Evolutionary conservation across 257 asterid species (phyloP).

Genomic region (Striga asiatica): DNA sequence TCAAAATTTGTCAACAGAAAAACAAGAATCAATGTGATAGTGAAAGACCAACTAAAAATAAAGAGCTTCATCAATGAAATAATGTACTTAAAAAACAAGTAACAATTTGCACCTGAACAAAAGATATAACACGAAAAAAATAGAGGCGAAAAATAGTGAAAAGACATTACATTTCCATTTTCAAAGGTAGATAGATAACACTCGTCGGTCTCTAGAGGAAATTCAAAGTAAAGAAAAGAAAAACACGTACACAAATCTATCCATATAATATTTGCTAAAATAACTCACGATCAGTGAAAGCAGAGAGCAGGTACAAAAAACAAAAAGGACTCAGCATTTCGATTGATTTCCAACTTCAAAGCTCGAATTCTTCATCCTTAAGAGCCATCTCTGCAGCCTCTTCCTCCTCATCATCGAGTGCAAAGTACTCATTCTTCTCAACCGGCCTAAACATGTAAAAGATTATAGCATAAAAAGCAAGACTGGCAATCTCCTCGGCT

Average conservation of each 20-base stretch:
- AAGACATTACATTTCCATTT: conserved; percentile 16
- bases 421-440: conserved; percentile 83
- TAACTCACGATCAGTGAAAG: conserved; percentile 26
- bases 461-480: conserved; percentile 67
- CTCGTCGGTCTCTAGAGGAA: conserved; percentile 16
- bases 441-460: conserved; percentile 98
- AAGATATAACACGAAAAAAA: background rate
- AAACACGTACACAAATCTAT: conserved; percentile 23
- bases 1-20: too few relatives aligned
- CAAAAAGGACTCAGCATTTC: conserved; percentile 10
- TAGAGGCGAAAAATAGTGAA: background rate
- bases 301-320: conserved; percentile 11
- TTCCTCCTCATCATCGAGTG: conserved; percentile 82
- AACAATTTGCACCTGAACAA: background rate
- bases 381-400: conserved; percentile 90
- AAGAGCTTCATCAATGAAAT: background rate
- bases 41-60: too few relatives aligned
- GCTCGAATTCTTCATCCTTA: conserved; percentile 83
- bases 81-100: background rate
- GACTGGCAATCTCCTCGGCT: conserved; percentile 85
- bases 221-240: conserved; percentile 6
- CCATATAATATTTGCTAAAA: conserved; percentile 18
- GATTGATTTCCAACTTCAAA: conserved; percentile 38
- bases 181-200: conserved; percentile 16
- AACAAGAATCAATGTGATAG: too few relatives aligned